A percentile compares a stretch with the other conserved stretches of the same genome.
Evolutionary conservation across 75 land plant genomes (phyloP).

Genomic region (Azolla pinnata): DNA sequence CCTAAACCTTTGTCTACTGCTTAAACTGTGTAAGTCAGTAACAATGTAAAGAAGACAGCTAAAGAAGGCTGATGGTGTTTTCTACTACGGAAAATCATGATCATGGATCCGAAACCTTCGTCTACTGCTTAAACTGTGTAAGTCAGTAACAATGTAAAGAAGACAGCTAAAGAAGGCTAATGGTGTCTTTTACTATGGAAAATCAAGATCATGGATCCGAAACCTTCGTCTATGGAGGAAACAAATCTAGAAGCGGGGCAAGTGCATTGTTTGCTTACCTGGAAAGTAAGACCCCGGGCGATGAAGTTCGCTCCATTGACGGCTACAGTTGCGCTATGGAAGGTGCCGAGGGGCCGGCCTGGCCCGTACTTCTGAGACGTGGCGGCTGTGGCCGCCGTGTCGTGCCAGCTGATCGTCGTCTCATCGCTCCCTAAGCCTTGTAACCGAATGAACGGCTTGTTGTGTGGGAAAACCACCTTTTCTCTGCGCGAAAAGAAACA

Average conservation of each 20-base stretch:
- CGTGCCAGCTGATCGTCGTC: constrained; percentile 43
- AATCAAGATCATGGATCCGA: not conserved
- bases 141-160: too few species aligned
- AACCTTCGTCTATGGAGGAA: too few species aligned
- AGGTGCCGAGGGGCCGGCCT: constrained; percentile 24
- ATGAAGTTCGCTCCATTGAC: constrained; percentile 28
- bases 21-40: too few species aligned
- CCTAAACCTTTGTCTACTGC: not conserved
- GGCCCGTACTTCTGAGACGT: constrained; percentile 1
- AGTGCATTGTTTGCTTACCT: constrained; percentile 27
- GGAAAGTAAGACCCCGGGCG: constrained; percentile 30
- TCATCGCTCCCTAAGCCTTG: constrained; percentile 25
- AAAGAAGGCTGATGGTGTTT: too few species aligned
- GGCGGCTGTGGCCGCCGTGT: constrained; percentile 36
- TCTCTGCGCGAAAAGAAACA: constrained; percentile 40
- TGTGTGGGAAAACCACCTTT: constrained; percentile 38
- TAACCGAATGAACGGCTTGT: constrained; percentile 48
- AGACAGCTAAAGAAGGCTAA: too few species aligned
- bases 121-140: not conserved
- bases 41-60: too few species aligned
- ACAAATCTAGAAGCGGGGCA: too few species aligned
- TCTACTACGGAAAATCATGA: not conserved
- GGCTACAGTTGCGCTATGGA: constrained; percentile 24
- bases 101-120: not conserved
- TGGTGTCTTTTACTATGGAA: too few species aligned